These are phyloP conservation scores for Stentor roeselii DNA, from an alignment of 73 alveolate genomes.

Conservation along the genomic window DNA sequence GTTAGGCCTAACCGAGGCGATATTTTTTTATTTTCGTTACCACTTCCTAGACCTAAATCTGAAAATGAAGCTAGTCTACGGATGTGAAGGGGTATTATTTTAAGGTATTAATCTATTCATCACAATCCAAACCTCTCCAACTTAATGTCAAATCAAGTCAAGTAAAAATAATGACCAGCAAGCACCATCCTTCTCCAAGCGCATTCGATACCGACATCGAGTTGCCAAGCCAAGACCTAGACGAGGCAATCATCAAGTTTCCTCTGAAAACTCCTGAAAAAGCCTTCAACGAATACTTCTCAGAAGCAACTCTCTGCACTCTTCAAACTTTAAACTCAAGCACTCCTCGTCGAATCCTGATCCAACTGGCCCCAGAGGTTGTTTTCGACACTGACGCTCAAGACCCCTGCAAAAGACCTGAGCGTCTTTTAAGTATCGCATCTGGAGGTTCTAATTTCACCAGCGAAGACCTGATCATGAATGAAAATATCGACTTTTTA, in stretches of 20 bases:
- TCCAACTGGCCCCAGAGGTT: too few relatives aligned
- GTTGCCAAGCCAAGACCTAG: neutral
- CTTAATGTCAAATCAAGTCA: neutral
- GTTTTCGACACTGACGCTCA: too few relatives aligned
- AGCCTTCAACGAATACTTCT: too few relatives aligned
- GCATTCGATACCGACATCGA: neutral
- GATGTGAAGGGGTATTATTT: neutral
- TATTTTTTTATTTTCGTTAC: neutral
- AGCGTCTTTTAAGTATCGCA: too few relatives aligned
- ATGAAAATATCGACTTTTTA: neutral
- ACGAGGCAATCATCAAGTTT: neutral
- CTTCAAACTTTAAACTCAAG: too few relatives aligned
- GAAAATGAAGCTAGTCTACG: neutral
- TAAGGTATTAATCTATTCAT: neutral
- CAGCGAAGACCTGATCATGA: neutral
- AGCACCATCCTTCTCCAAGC: neutral
- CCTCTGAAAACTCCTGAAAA: neutral
- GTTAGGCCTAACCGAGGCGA: constrained; percentile 10
- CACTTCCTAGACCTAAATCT: neutral
- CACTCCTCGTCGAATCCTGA: too few relatives aligned
- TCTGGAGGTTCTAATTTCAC: too few relatives aligned
- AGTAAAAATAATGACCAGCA: neutral
- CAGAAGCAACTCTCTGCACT: too few relatives aligned
- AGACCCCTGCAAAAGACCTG: too few relatives aligned
- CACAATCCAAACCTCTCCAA: neutral